A percentile compares a stretch with the other conserved stretches of the same genome.
Evolutionary conservation across 441 rosid genomes (phyloP).

Genomic region (Arabidopsis hybrid): DNA sequence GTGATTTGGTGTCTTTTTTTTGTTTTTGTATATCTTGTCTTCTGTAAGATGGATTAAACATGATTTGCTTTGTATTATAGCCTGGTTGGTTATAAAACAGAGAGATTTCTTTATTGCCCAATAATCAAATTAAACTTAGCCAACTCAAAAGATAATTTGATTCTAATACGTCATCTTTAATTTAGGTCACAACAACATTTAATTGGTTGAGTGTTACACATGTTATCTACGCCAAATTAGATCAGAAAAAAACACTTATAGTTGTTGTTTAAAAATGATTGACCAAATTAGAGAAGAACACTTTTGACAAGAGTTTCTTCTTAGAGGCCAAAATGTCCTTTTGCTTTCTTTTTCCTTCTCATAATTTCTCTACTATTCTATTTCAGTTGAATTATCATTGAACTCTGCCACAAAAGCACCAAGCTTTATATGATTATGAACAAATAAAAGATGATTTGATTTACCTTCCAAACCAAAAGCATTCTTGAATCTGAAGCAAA

Average conservation of each 20-base stretch:
- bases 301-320: not conserved
- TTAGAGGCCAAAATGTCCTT: conserved; percentile 1
- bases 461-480: conserved; percentile 34
- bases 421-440: conserved; percentile 22
- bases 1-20: conserved; percentile 11
- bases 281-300: not conserved
- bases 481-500: conserved; percentile 37
- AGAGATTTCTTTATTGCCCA: conserved; percentile 1
- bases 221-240: not conserved
- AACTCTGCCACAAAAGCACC: conserved; percentile 23
- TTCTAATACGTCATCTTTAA: conserved; percentile 2
- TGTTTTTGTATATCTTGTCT: conserved; percentile 29
- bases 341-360: conserved; percentile 2
- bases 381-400: conserved; percentile 16
- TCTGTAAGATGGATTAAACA: conserved; percentile 34
- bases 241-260: not conserved
- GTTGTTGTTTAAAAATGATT: not conserved
- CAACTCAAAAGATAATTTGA: not conserved
- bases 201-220: not conserved
- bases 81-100: conserved; percentile 36
- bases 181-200: not conserved
- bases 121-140: not conserved
- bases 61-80: conserved; percentile 23
- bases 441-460: not conserved
- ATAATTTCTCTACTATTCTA: not conserved